A percentile compares a stretch with the other conserved stretches of the same genome.
phyloP scores from a whole-genome alignment of 306 rosid genomes.

The Cicer bijugum region DNA sequence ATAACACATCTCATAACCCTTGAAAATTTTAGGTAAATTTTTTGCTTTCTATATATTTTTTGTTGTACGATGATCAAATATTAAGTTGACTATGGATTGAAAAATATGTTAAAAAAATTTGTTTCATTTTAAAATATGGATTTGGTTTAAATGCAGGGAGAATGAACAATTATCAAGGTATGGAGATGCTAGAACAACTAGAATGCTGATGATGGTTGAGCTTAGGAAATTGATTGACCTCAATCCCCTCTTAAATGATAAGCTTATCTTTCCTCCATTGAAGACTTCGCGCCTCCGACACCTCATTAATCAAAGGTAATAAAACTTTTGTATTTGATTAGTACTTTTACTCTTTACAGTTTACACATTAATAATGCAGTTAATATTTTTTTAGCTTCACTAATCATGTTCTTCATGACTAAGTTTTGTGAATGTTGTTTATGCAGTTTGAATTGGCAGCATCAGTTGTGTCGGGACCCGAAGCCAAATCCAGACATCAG shows the following conservation, averaged over 20 bases:
- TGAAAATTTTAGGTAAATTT: constrained; percentile 69
- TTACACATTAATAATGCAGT: neutral
- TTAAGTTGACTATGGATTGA: neutral
- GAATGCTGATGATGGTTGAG: constrained; percentile 65
- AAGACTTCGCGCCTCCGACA: constrained; percentile 66
- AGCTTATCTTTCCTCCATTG: constrained; percentile 66
- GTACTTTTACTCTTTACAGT: too few relatives aligned
- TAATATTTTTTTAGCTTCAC: neutral
- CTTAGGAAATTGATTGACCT: constrained; percentile 70
- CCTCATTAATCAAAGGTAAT: constrained; percentile 76
- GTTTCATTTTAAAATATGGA: constrained; percentile 9
- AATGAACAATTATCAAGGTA: constrained; percentile 71
- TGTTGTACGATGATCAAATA: neutral
- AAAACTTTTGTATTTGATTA: neutral
- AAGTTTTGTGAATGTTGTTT: constrained; percentile 14
- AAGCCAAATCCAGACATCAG: constrained; percentile 62
- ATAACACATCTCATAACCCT: constrained; percentile 76
- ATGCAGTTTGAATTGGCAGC: constrained; percentile 92
- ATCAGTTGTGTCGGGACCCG: constrained; percentile 67
- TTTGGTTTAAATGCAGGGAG: constrained; percentile 63
- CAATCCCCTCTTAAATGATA: constrained; percentile 70
- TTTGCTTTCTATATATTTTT: constrained; percentile 9
- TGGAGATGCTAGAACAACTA: constrained; percentile 69
- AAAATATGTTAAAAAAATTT: neutral
- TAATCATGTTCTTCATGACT: constrained; percentile 13